phyloP scores from a whole-genome alignment of 2,329 filamentous ascomycete species.

The Fusarium caatingaense region DNA sequence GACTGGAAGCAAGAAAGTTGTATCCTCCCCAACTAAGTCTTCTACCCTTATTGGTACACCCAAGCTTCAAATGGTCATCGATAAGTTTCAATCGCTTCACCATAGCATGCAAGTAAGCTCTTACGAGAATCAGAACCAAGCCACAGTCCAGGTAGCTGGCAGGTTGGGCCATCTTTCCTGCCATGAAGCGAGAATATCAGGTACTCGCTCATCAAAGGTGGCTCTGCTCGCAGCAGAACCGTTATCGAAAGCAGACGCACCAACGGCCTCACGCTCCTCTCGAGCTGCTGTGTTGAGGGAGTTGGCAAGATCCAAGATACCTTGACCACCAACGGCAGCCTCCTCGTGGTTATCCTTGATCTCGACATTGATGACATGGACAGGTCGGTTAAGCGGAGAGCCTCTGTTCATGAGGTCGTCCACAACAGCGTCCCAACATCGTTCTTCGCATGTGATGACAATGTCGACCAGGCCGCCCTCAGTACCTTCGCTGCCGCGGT shows the following conservation, averaged over 20 bases:
- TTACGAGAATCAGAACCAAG: slow-evolving; percentile 77
- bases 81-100: neutral
- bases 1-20: slow-evolving; percentile 1
- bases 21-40: neutral
- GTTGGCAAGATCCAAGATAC: slow-evolving; percentile 91
- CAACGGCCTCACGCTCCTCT: slow-evolving; percentile 77
- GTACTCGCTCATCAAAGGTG: slow-evolving; percentile 92
- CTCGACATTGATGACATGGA: slow-evolving; percentile 98
- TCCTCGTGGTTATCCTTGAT: slow-evolving; percentile 99
- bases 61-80: neutral
- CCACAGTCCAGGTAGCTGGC: slow-evolving; percentile 92
- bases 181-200: slow-evolving; percentile 91
- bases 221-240: slow-evolving; percentile 74
- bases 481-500: slow-evolving; percentile 82
- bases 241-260: slow-evolving; percentile 74
- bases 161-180: slow-evolving; percentile 94
- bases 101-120: neutral
- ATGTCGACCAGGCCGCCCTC: slow-evolving; percentile 93
- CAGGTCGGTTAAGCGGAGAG: slow-evolving; percentile 86
- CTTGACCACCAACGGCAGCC: slow-evolving; percentile 87
- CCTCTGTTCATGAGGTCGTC: slow-evolving; percentile 92
- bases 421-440: slow-evolving; percentile 97
- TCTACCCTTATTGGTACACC: neutral
- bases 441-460: slow-evolving; percentile 96
- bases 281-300: slow-evolving; percentile 82